Evolutionary conservation across 1,284 basidiomycete genomes (phyloP).

Genomic region (Rhodotorula sp.): DNA sequence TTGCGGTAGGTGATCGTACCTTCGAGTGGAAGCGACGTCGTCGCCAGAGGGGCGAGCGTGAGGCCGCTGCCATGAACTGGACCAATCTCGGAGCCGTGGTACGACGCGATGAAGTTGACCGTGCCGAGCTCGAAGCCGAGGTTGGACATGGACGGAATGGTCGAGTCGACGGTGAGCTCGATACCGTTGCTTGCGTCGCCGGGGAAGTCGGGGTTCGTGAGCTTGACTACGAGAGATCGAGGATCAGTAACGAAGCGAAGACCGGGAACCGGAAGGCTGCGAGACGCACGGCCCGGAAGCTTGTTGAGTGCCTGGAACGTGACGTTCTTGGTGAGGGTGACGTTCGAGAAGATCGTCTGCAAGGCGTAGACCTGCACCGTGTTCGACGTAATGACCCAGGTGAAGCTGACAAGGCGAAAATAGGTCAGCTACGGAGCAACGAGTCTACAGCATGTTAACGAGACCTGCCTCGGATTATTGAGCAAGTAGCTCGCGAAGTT

Average conservation of each 20-base stretch:
- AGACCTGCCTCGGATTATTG: constrained; percentile 56
- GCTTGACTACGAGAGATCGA: constrained; percentile 5
- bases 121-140: constrained; percentile 71
- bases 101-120: constrained; percentile 65
- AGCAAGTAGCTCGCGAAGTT: constrained; percentile 65
- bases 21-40: constrained; percentile 57
- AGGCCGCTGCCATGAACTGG: constrained; percentile 50
- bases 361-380: constrained; percentile 64
- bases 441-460: no score
- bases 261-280: constrained; percentile 4
- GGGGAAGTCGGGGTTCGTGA: constrained; percentile 55
- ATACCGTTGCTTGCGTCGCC: constrained; percentile 54
- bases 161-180: constrained; percentile 64
- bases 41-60: constrained; percentile 57
- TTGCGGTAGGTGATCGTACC: constrained; percentile 63
- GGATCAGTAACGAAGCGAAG: constrained; percentile 1
- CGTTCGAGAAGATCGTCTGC: constrained; percentile 66
- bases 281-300: constrained; percentile 52
- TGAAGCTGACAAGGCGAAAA: constrained; percentile 50
- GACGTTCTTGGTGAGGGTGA: constrained; percentile 63
- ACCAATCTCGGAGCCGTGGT: constrained; percentile 52
- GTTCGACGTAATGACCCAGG: constrained; percentile 67
- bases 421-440: no score
- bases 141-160: constrained; percentile 66
- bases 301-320: constrained; percentile 44